Base-by-base conservation (phyloP, 2,329 filamentous ascomycete genomes). In the Colletotrichum kahawae region DNA sequence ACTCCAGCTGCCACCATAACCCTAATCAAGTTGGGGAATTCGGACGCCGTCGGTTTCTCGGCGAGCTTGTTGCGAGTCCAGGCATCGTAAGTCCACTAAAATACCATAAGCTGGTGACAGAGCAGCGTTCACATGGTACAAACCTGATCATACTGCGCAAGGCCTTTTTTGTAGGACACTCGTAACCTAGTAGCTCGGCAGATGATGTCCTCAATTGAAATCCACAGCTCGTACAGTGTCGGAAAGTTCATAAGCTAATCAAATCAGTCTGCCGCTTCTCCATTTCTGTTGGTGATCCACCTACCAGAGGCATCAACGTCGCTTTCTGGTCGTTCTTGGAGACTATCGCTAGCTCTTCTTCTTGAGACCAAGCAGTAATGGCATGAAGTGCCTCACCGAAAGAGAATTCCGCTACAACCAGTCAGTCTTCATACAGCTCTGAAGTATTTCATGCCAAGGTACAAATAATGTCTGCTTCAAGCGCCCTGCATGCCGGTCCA, bases 271-370 rank as follows among this genome's bases (percentile, higher is more conserved):
- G 4, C 12, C 12, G 5, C 48, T 5, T 54, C 21, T 27, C 0
- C n/a, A 18, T 9, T 18, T 9, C 27, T 21, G 33, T 13, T 33
- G 29, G 21, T 29, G 16, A 29, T 51, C 0, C 34, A 38, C 29
- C 16, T 56, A 81, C 81, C 10, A 82, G 54, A 3, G 80, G 79
- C 77, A 82, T 81, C 71, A 78, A 77, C 21, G 78, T 81, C 1
- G 81, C 80, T 60, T 81, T 82, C 13, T 79, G 70, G 36, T 82
- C 80, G 16, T 82, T 82, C 34, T 78, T 82, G 1, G 77, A 70
- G 4, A 82, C 77, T 70, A 82, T 79, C 1, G 76, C 71, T 1
- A 82, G 29, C 0, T 79, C 69, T 29, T 78, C 29, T 0, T 78
- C 78, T 4, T 54, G 67, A 2, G 77, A 74, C 81, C 81, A 81